These are phyloP conservation scores for Hericium coralloides DNA, from an alignment of 768 basidiomycete genomes.

Conservation along the genomic window DNA sequence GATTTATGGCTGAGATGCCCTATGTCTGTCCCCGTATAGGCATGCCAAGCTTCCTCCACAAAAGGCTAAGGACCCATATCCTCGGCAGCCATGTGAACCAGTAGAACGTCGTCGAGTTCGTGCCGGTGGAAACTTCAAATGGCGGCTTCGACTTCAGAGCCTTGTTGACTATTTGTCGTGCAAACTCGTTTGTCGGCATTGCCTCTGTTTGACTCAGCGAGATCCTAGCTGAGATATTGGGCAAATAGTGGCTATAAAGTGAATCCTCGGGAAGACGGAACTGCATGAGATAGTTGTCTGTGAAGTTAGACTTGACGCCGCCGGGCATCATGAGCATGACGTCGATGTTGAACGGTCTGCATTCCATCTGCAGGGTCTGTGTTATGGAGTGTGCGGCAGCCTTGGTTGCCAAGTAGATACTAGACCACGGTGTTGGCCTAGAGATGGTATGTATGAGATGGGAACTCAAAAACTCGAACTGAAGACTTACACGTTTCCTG, in stretches of 20 bases:
- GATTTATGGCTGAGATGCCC: too few species aligned
- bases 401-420: conserved; percentile 48
- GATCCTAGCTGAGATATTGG: conserved; percentile 46
- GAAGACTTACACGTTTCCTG: conserved; percentile 43
- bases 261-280: conserved; percentile 41
- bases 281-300: conserved; percentile 36
- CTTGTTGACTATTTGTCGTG: conserved; percentile 39
- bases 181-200: conserved; percentile 47
- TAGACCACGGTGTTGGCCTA: conserved; percentile 65
- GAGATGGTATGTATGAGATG: conserved; percentile 3
- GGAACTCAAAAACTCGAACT: not conserved
- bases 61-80: conserved; percentile 29
- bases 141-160: conserved; percentile 41
- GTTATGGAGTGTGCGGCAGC: conserved; percentile 51
- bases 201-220: conserved; percentile 41
- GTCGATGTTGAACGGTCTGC: conserved; percentile 57
- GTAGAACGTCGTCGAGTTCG: conserved; percentile 29
- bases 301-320: conserved; percentile 55
- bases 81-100: conserved; percentile 51
- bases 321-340: conserved; percentile 67
- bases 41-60: conserved; percentile 26
- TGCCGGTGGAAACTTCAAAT: conserved; percentile 41
- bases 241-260: conserved; percentile 44
- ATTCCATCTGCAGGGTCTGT: conserved; percentile 65
- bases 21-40: too few species aligned